These are phyloP conservation scores for Fusarium irregulare DNA, from an alignment of 2,329 filamentous ascomycete species.

Conservation along the genomic window DNA sequence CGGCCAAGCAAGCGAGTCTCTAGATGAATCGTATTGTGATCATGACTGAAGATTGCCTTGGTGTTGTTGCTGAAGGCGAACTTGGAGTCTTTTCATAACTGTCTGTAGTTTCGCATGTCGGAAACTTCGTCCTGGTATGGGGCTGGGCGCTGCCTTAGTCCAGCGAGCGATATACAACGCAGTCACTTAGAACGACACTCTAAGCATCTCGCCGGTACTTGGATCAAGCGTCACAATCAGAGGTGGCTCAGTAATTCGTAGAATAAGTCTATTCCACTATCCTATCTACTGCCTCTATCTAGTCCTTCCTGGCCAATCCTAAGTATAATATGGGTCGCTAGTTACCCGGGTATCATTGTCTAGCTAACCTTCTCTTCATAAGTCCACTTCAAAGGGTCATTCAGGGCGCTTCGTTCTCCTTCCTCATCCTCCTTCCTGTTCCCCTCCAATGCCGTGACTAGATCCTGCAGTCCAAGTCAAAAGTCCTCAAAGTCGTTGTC, in stretches of 20 bases:
- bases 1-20: rapidly evolving
- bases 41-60: not conserved
- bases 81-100: no score
- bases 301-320: not conserved
- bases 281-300: not conserved
- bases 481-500: not conserved
- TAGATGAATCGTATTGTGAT: not conserved
- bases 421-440: no score
- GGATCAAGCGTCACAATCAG: not conserved
- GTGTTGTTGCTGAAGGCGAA: no score
- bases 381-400: not conserved
- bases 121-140: no score
- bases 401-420: not conserved
- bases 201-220: not conserved
- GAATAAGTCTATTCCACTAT: not conserved
- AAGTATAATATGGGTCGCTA: not conserved
- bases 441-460: not conserved
- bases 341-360: not conserved
- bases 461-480: not conserved
- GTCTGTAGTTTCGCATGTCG: no score
- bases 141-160: no score
- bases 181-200: not conserved
- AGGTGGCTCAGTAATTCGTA: not conserved
- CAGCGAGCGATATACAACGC: no score
- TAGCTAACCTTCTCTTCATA: not conserved